Percentiles rank a stretch among this genome's conserved stretches.
These are phyloP conservation scores for Nectriaceae sp. DNA, from an alignment of 2,329 filamentous ascomycete species.

Conservation along the genomic window DNA sequence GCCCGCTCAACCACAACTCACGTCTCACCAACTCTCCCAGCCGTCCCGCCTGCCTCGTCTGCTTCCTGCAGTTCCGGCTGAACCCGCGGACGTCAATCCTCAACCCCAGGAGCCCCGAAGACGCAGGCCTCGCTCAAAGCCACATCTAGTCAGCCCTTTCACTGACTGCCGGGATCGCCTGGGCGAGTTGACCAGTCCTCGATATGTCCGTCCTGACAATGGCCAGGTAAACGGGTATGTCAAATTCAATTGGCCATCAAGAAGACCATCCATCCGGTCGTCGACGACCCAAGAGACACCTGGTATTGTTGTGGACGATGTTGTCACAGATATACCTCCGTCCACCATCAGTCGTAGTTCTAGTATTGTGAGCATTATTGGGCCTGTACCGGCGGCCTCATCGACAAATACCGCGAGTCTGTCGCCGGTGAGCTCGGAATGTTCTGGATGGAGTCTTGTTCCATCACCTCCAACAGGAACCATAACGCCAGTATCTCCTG, in stretches of 20 bases:
- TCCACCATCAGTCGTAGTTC: slow-evolving; percentile 8
- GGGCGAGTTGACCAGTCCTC: slow-evolving; percentile 20
- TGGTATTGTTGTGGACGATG: slow-evolving; percentile 17
- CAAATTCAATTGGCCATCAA: slow-evolving; percentile 39
- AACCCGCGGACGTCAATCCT: slow-evolving; percentile 5
- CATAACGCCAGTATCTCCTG: slow-evolving; percentile 8
- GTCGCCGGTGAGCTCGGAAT: slow-evolving; percentile 12
- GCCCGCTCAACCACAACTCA: slow-evolving; percentile 11
- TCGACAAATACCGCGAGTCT: slow-evolving; percentile 1
- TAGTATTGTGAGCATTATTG: slow-evolving; percentile 8
- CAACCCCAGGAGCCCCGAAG: slow-evolving; percentile 9
- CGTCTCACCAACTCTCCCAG: slow-evolving; percentile 13
- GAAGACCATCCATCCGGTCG: slow-evolving; percentile 15
- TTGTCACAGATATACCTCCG: slow-evolving; percentile 7
- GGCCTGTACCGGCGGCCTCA: slow-evolving; percentile 7
- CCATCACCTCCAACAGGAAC: slow-evolving; percentile 7
- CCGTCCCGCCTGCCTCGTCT: slow-evolving; percentile 17
- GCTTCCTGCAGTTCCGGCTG: slow-evolving; percentile 12
- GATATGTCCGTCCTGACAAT: slow-evolving; percentile 32
- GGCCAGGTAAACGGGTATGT: slow-evolving; percentile 41
- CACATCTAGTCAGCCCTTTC: slow-evolving; percentile 33
- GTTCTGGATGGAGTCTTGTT: slow-evolving; percentile 6
- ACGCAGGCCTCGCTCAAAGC: slow-evolving; percentile 7
- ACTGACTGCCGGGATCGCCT: slow-evolving; percentile 33
- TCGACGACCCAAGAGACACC: slow-evolving; percentile 8